Conservation (phyloP, 495 filamentous ascomycete genomes). For the Hyaloscypha finlandica region DNA sequence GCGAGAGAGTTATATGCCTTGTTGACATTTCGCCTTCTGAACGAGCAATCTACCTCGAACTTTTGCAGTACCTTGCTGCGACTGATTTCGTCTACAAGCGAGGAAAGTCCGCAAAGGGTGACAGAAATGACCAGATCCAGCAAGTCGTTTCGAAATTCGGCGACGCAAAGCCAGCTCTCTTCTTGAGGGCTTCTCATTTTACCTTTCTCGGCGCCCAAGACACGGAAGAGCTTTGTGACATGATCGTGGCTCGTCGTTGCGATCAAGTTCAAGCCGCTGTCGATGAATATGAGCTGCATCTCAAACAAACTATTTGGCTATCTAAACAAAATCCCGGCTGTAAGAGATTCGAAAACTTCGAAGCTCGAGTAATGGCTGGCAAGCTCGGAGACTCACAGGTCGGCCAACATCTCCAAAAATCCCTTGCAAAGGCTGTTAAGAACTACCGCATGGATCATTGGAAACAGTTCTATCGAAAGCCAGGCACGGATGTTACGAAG, state of each 20-base stretch:
- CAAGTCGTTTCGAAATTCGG: background rate
- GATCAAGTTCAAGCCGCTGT: background rate
- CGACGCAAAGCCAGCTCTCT: slow-evolving; percentile 8
- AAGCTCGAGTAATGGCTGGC: too few species aligned
- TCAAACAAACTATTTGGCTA: background rate
- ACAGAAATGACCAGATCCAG: background rate
- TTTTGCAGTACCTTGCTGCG: slow-evolving; percentile 47
- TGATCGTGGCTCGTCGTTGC: background rate
- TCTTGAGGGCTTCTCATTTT: background rate
- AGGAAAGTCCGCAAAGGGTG: slow-evolving; percentile 35
- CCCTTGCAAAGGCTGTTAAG: background rate
- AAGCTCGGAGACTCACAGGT: too few species aligned
- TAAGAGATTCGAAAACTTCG: too few species aligned
- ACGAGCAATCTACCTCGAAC: slow-evolving; percentile 46
- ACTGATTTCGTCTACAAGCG: slow-evolving; percentile 44
- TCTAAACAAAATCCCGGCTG: background rate
- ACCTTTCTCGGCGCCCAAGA: background rate
- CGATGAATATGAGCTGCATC: background rate
- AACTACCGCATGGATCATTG: background rate
- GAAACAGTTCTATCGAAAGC: background rate
- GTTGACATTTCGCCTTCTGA: slow-evolving; percentile 45
- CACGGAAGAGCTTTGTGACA: too few species aligned
- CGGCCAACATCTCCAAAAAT: too few species aligned
- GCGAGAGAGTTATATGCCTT: slow-evolving; percentile 40
- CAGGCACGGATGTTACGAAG: background rate